phyloP scores from a whole-genome alignment of 148 eudicot species.

The Chenopodium quinoa region DNA sequence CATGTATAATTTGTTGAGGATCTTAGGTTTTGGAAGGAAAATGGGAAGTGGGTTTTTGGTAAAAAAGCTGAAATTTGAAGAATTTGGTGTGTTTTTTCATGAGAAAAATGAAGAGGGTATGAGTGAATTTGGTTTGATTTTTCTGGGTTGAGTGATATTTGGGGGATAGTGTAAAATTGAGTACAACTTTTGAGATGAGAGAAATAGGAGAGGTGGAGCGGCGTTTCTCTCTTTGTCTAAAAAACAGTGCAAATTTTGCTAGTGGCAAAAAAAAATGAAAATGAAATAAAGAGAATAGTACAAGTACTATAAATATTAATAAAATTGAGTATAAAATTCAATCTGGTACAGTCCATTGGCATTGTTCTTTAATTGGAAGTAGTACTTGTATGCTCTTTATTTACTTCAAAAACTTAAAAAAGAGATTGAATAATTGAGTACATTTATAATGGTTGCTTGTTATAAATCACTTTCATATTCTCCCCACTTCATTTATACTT shows the following conservation, averaged over 20 bases:
- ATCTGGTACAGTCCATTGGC: no score
- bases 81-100: conserved; percentile 8
- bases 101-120: not conserved
- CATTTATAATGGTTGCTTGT: no score
- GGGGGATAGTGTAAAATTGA: conserved; percentile 12
- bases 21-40: conserved; percentile 12
- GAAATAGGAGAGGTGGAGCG: not conserved
- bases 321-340: no score
- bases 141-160: not conserved
- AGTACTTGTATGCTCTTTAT: no score
- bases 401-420: no score
- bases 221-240: conserved; percentile 23
- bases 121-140: not conserved
- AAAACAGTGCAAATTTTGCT: conserved; percentile 3
- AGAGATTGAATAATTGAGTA: no score
- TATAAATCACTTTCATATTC: no score
- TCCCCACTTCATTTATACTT: no score
- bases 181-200: conserved; percentile 32
- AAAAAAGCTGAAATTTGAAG: not conserved
- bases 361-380: no score
- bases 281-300: no score
- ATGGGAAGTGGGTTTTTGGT: conserved; percentile 20
- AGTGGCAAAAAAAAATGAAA: not conserved
- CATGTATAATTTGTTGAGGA: not conserved
- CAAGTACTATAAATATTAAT: no score